Base-by-base conservation (phyloP, 1,284 basidiomycete genomes). In the Peniophora sp. region DNA sequence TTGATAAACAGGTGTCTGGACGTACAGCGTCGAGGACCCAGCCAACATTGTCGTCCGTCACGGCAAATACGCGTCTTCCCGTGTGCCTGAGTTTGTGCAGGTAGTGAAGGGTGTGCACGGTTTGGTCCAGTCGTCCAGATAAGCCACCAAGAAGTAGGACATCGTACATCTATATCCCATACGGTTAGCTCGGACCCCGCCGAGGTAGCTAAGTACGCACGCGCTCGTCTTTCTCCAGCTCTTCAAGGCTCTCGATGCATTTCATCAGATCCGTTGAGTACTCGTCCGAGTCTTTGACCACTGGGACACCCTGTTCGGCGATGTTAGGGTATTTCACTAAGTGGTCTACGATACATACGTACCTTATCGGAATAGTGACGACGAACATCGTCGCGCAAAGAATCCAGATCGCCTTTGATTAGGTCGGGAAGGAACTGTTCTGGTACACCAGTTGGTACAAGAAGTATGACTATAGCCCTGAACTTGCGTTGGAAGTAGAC, bases 181-280 rank as follows among this genome's bases (percentile, higher is more conserved):
- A 8, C n/a, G 38, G 38, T 41, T 8, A n/a, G 38, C 38, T 32
- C 38, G 38, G 19, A 6, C 8, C n/a, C n/a, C 19, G 38, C n/a
- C 20, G 23, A 27, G 20, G 14, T 22, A 49, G 47, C 23, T 24
- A 20, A 17, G 51, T 56, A 22, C 57, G 47, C 52, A 80, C 77
- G 55, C 68, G 57, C 47, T 53, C 56, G 1, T 66, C 66, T 52
- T 74, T 52, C 57, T 83, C 79, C 50, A 70, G 65, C 56, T 81
- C 82, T 49, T 78, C 70, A 1, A 98, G 64, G 12, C 83, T 74
- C 10, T 64, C 58, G 2, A 98, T 71, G 61, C 92, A 95, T 69
- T 99, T 99, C 82, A 92, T 92, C 49, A 99, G 77, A 65, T 99
- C 97, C 0, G 97, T 99, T 2, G 92, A 81, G 63, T 95, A 70